These are phyloP conservation scores for Dioscorea dumetorum DNA, from an alignment of 106 monocot genomes.

Conservation along the genomic window DNA sequence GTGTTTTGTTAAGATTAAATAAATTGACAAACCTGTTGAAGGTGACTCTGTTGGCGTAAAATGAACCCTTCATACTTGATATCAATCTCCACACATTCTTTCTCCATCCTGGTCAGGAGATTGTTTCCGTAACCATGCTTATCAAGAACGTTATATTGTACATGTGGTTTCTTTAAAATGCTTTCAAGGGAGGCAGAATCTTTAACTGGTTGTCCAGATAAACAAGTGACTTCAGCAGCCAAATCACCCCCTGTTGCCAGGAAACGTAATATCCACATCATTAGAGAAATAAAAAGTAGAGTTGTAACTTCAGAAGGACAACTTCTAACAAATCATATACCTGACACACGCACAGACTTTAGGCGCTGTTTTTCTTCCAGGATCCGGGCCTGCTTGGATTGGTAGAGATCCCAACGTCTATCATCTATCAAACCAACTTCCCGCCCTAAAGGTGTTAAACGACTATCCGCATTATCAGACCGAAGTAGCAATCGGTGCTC, in stretches of 20 bases:
- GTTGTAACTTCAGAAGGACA: not conserved
- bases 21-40: conserved; percentile 67
- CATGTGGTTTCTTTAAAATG: conserved; percentile 89
- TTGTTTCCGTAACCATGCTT: conserved; percentile 81
- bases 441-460: conserved; percentile 88
- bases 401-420: conserved; percentile 82
- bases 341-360: conserved; percentile 67
- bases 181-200: conserved; percentile 66
- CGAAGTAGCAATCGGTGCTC: conserved; percentile 92
- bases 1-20: not conserved
- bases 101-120: conserved; percentile 70
- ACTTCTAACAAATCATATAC: conserved; percentile 18
- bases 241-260: conserved; percentile 58
- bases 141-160: conserved; percentile 82
- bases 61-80: conserved; percentile 98
- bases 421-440: conserved; percentile 98
- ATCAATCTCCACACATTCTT: conserved; percentile 99
- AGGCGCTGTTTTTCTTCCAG: conserved; percentile 79
- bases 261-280: not conserved
- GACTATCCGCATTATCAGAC: conserved; percentile 95
- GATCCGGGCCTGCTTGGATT: conserved; percentile 75
- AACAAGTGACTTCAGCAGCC: conserved; percentile 54
- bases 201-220: conserved; percentile 85
- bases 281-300: not conserved
- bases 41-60: conserved; percentile 78